These are phyloP conservation scores for Tanacetum coccineum DNA, from an alignment of 129 eudicot genomes.

Conservation along the genomic window DNA sequence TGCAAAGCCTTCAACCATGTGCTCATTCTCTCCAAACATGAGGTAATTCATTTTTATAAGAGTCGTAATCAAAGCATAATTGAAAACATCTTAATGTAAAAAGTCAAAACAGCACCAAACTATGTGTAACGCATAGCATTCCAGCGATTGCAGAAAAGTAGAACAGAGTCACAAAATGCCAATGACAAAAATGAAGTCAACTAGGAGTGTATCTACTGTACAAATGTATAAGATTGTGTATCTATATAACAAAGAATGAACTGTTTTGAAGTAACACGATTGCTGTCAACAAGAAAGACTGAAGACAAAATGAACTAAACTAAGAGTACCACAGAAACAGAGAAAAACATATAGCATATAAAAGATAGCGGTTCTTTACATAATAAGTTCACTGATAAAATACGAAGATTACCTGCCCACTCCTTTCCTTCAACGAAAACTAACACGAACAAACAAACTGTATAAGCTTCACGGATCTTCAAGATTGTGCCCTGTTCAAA, in stretches of 20 bases:
- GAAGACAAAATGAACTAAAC: conserved; percentile 17
- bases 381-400: conserved; percentile 16
- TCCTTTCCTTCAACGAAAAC: background rate
- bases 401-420: conserved; percentile 23
- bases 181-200: background rate
- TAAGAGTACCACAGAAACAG: background rate
- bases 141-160: too few species aligned
- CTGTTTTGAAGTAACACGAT: conserved; percentile 3
- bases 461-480: conserved; percentile 9
- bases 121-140: too few species aligned
- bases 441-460: background rate
- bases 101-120: too few species aligned
- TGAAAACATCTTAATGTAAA: too few species aligned
- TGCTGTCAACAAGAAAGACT: conserved; percentile 13
- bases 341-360: conserved; percentile 14
- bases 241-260: conserved; percentile 4
- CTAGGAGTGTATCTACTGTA: background rate
- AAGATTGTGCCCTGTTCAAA: conserved; percentile 37
- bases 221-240: conserved; percentile 1
- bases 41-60: background rate
- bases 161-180: too few species aligned
- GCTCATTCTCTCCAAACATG: background rate
- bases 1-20: background rate
- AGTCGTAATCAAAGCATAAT: background rate
- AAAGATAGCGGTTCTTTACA: conserved; percentile 25